A percentile compares a stretch with the other conserved stretches of the same genome.
phyloP scores from a whole-genome alignment of 2,329 filamentous ascomycete species.

The Dichotomopilus funicola region DNA sequence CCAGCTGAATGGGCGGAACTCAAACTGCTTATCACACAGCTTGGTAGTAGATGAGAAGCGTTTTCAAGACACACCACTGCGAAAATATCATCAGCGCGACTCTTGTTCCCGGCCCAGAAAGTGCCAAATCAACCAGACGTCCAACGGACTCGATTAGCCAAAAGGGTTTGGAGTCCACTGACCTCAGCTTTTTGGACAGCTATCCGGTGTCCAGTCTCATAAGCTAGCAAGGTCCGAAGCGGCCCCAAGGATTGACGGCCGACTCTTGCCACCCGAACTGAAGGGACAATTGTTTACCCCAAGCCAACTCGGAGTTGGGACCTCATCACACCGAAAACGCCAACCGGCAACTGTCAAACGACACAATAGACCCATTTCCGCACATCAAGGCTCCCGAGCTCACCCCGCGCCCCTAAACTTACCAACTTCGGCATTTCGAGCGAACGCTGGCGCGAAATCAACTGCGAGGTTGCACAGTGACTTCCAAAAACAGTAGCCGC shows the following conservation, averaged over 20 bases:
- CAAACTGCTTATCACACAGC: slow-evolving; percentile 20
- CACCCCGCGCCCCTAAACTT: slow-evolving; percentile 17
- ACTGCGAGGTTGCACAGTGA: slow-evolving; percentile 22
- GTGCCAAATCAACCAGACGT: no score
- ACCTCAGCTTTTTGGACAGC: no score
- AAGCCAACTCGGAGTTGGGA: no score
- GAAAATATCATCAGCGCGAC: slow-evolving; percentile 2
- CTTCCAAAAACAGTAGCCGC: slow-evolving; percentile 27
- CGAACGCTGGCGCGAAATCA: slow-evolving; percentile 14
- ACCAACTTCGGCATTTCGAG: slow-evolving; percentile 11
- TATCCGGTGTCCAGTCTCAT: no score
- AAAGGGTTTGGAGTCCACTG: no score
- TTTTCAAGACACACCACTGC: slow-evolving; percentile 2
- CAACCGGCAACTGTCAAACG: neutral
- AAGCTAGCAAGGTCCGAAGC: no score
- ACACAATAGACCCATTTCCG: slow-evolving; percentile 9
- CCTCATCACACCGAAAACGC: neutral
- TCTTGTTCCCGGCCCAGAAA: neutral
- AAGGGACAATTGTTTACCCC: no score
- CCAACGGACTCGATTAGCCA: no score
- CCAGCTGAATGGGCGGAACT: slow-evolving; percentile 21
- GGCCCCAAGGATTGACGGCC: no score
- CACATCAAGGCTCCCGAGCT: slow-evolving; percentile 11
- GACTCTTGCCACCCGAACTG: no score
- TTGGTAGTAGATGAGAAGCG: slow-evolving; percentile 16